Evolutionary conservation across 495 filamentous ascomycete species (phyloP).

Genomic region (Podospora pseudoanserina): DNA sequence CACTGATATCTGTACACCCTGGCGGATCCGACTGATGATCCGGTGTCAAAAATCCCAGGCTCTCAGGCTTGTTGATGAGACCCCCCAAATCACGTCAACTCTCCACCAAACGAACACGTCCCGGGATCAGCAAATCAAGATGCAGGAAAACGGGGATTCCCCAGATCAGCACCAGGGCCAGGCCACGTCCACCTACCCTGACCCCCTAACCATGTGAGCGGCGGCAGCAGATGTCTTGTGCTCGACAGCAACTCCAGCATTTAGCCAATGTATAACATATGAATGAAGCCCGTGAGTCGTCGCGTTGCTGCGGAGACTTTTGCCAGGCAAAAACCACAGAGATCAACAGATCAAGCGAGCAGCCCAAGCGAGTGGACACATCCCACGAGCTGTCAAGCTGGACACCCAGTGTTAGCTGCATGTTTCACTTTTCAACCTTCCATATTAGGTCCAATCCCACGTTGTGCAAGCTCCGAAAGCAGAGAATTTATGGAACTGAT

Average conservation of each 20-base stretch:
- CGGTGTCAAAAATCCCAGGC: too few species aligned
- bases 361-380: too few species aligned
- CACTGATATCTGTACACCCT: background rate
- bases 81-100: slow-evolving; percentile 7
- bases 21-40: background rate
- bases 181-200: too few species aligned
- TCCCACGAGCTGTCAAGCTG: background rate
- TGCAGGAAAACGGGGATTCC: background rate
- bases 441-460: background rate
- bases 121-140: background rate
- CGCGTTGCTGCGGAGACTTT: too few species aligned
- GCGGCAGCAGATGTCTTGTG: background rate
- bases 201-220: background rate
- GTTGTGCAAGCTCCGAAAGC: slow-evolving; percentile 2
- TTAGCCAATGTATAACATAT: too few species aligned
- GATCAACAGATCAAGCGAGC: too few species aligned
- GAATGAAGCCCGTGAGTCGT: too few species aligned
- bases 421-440: slow-evolving; percentile 2
- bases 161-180: background rate
- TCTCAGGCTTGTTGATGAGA: background rate
- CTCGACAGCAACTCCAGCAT: too few species aligned
- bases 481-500: background rate
- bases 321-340: too few species aligned
- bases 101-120: background rate
- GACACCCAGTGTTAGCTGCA: background rate